Conservation (phyloP, 768 basidiomycete genomes). For the Albatrellus ellisii region DNA sequence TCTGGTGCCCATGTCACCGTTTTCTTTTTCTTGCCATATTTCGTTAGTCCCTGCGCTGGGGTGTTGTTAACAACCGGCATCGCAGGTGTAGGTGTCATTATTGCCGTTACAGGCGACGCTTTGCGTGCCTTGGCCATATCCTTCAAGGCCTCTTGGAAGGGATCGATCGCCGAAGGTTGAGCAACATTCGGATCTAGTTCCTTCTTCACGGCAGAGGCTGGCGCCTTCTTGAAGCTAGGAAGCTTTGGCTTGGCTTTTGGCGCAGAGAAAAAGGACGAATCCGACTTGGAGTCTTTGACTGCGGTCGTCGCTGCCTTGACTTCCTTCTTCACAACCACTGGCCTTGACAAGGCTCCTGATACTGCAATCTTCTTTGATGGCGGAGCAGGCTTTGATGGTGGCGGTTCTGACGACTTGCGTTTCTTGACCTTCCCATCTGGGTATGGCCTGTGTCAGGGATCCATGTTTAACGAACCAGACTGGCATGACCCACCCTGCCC, state of each 20-base stretch:
- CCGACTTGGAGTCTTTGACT: conserved; percentile 70
- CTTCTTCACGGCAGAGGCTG: conserved; percentile 30
- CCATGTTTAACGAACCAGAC: conserved; percentile 17
- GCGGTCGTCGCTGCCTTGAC: conserved; percentile 22
- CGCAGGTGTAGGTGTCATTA: conserved; percentile 41
- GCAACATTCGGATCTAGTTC: conserved; percentile 48
- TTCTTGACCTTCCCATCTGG: conserved; percentile 41
- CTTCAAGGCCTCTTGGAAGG: conserved; percentile 75
- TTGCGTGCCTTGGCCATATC: conserved; percentile 56
- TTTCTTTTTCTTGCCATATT: conserved; percentile 55
- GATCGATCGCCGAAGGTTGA: conserved; percentile 65
- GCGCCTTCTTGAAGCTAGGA: conserved; percentile 78
- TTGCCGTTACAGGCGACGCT: conserved; percentile 40
- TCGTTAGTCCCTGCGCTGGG: conserved; percentile 21
- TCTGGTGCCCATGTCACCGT: conserved; percentile 70
- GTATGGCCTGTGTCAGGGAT: conserved; percentile 14
- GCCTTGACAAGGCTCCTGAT: conserved; percentile 27
- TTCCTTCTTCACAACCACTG: conserved; percentile 46
- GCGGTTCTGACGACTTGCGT: conserved; percentile 50
- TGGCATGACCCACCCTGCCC: conserved; percentile 65
- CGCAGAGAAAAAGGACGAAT: conserved; percentile 81
- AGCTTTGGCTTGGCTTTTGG: conserved; percentile 76
- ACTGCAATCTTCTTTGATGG: conserved; percentile 58
- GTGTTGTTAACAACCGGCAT: conserved; percentile 18
- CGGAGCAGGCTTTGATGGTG: conserved; percentile 30